phyloP scores from a whole-genome alignment of 306 rosid genomes.

The Ziziphus jujuba region DNA sequence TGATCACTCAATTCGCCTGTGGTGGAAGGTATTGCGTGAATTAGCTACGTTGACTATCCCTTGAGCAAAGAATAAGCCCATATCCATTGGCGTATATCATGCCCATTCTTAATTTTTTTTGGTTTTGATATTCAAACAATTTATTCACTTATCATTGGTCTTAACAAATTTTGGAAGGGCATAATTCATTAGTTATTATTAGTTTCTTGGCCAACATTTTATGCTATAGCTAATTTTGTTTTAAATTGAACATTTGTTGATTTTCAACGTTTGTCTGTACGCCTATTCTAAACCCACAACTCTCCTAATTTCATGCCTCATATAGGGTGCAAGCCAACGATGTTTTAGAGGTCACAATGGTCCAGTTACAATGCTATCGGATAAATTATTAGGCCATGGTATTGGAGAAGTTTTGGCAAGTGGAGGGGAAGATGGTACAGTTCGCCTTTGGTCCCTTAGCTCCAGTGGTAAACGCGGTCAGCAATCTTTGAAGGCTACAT shows the following conservation, averaged over 20 bases:
- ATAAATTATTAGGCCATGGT: conserved; percentile 73
- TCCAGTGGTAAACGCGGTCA: conserved; percentile 69
- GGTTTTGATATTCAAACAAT: too few species aligned
- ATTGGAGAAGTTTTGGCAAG: conserved; percentile 74
- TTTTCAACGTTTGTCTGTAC: neutral
- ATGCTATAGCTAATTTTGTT: too few species aligned
- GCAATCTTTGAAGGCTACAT: conserved; percentile 66
- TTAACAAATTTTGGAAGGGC: too few species aligned
- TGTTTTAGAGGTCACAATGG: conserved; percentile 86
- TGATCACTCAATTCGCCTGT: conserved; percentile 76
- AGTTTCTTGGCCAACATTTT: too few species aligned
- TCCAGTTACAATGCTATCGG: conserved; percentile 68
- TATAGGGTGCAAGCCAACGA: conserved; percentile 56
- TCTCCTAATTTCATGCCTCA: conserved; percentile 13
- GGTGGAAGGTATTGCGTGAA: conserved; percentile 69
- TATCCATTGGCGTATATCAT: too few species aligned
- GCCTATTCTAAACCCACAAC: conserved; percentile 3
- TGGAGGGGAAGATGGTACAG: conserved; percentile 94
- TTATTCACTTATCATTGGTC: too few species aligned
- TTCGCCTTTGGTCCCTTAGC: conserved; percentile 80
- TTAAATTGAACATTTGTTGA: conserved; percentile 3
- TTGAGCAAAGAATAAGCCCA: too few species aligned
- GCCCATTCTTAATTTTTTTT: too few species aligned
- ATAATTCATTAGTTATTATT: too few species aligned
- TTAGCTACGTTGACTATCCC: neutral